Conservation (phyloP, 768 basidiomycete genomes). For the Lactifluus hygrophoroides region DNA sequence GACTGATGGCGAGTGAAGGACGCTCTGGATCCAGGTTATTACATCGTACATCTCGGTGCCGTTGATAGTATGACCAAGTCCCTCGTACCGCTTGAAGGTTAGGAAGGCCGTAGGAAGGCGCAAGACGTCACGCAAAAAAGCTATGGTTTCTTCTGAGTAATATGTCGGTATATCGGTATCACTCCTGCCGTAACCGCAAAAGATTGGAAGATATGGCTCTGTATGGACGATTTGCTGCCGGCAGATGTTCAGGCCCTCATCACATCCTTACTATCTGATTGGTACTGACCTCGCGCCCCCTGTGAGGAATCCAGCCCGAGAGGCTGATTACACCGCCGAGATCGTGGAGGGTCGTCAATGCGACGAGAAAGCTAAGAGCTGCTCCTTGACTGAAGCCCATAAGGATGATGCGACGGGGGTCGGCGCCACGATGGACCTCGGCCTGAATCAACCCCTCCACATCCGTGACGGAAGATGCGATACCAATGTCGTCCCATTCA, state of each 20-base stretch:
- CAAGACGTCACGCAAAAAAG: constrained; percentile 28
- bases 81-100: constrained; percentile 27
- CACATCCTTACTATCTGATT: neutral
- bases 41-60: constrained; percentile 30
- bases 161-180: constrained; percentile 33
- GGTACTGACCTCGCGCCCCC: constrained; percentile 28
- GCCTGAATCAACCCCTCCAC: constrained; percentile 33
- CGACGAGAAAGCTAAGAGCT: constrained; percentile 32
- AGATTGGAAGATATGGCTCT: constrained; percentile 30
- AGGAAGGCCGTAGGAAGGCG: constrained; percentile 19
- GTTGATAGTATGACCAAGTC: constrained; percentile 30
- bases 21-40: constrained; percentile 24
- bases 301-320: constrained; percentile 39
- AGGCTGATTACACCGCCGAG: constrained; percentile 38
- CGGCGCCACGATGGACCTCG: constrained; percentile 31
- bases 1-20: constrained; percentile 5
- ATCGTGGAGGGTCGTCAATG: constrained; percentile 34
- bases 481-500: constrained; percentile 31
- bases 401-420: constrained; percentile 32
- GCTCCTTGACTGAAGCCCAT: constrained; percentile 40
- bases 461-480: constrained; percentile 29
- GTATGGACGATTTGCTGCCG: constrained; percentile 29
- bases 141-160: constrained; percentile 28
- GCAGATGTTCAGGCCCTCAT: neutral
- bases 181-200: constrained; percentile 36